These are phyloP conservation scores for Dendrobium nobile DNA, from an alignment of 106 monocot genomes.

Conservation along the genomic window DNA sequence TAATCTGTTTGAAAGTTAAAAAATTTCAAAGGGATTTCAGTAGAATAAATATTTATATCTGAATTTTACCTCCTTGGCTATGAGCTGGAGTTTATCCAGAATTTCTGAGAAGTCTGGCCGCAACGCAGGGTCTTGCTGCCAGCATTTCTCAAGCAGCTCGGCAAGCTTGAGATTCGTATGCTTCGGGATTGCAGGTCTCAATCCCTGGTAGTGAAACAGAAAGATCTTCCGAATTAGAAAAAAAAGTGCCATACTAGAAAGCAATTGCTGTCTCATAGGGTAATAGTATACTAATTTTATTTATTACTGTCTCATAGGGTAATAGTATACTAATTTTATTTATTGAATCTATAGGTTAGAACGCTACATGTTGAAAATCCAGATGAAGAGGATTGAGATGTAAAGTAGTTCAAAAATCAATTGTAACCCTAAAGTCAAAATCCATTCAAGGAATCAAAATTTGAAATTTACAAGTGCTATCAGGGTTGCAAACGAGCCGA, in stretches of 20 bases:
- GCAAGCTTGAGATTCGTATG: conserved; percentile 48
- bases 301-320: too few species aligned
- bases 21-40: background rate
- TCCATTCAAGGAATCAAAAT: too few species aligned
- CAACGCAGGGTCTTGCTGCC: conserved; percentile 71
- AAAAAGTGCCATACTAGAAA: background rate
- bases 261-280: too few species aligned
- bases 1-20: conserved; percentile 29
- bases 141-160: conserved; percentile 73
- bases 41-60: background rate
- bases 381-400: too few species aligned
- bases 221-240: background rate
- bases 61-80: conserved; percentile 48
- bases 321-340: too few species aligned
- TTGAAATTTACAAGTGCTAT: too few species aligned
- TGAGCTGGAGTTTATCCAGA: conserved; percentile 33
- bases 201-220: conserved; percentile 31
- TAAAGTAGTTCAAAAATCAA: too few species aligned
- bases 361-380: too few species aligned
- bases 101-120: conserved; percentile 93
- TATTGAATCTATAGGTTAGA: too few species aligned
- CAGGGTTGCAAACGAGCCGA: too few species aligned
- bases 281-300: too few species aligned
- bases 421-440: too few species aligned
- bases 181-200: conserved; percentile 83